phyloP scores from a whole-genome alignment of 2,329 filamentous ascomycete species.

The Hypoxylon rubiginosum region DNA sequence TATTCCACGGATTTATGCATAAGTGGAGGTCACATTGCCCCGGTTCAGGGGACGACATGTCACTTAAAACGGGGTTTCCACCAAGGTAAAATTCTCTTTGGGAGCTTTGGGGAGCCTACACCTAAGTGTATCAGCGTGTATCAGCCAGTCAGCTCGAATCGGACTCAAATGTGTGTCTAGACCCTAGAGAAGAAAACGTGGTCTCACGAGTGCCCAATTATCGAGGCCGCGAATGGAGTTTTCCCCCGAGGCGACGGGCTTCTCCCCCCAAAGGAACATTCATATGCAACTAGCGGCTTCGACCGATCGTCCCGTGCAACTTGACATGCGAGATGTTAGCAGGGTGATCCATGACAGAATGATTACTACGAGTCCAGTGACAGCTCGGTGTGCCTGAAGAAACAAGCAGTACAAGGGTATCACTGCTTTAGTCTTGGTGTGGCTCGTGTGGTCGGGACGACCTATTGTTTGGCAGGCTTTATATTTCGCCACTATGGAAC shows the following conservation, averaged over 20 bases:
- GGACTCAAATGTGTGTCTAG: neutral
- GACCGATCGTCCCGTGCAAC: slow-evolving; percentile 2
- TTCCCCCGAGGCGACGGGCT: neutral
- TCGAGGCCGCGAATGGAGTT: neutral
- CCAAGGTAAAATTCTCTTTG: neutral
- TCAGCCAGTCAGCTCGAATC: neutral
- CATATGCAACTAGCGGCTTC: neutral
- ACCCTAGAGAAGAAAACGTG: neutral
- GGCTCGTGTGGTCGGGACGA: neutral
- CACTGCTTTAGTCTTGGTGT: neutral
- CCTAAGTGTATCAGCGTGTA: neutral
- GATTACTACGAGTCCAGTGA: neutral
- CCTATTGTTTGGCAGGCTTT: neutral
- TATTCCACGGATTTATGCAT: slow-evolving; percentile 1
- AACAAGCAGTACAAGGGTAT: neutral
- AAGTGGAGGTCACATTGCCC: slow-evolving; percentile 2
- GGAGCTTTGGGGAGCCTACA: neutral
- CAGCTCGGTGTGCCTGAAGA: neutral
- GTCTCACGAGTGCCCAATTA: neutral
- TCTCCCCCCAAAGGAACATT: neutral
- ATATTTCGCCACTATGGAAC: slow-evolving; percentile 1
- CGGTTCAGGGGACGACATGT: neutral
- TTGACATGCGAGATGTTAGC: neutral
- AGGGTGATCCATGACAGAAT: neutral
- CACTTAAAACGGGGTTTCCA: neutral